Evolutionary conservation across 805 yeast species (phyloP), one percentile per base, ranked within the genome.

Genomic region (Kodamaea sagamina): DNA sequence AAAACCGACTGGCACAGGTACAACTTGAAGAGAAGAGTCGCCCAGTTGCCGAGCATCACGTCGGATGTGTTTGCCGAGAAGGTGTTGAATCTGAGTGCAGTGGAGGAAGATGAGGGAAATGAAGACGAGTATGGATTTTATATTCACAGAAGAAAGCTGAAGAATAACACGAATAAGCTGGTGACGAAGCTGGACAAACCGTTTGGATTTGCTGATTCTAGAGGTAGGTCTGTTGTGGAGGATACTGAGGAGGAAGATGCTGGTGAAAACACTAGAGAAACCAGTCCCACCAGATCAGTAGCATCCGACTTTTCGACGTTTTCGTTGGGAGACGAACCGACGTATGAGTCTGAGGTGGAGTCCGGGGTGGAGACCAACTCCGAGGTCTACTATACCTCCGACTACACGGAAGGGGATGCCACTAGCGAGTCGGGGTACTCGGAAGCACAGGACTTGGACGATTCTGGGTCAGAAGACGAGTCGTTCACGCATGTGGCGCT

Each of bases 1-100:
- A 89, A 87, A 61, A 83, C 96, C 2, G 99, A 93, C 44, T 93
- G 99, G 99, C 99, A 93, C 61, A 77, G 99, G 49, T 93, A 93
- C 65, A 93, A 93, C 58, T 75, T 93, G 58, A 93, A 93, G 61
- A 81, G 99, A 67, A 78, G 96, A 55, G 96, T 93, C 24, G 96
- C 97, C 1, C 68, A 66, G 47, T 59, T 73, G 50, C 76, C 78
- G 2, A 58, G 72, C 12, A 68, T 73, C 19, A 62, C 66, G 41
- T 74, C 74, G 37, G 72, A 63, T n/a, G 54, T 63, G n/a, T 71
- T 71, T 63, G 86, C 86, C 15, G 86, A 83, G 51, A 85, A 88
- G 59, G 84, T 85, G 25, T 57, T 70, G 39, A 52, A 49, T 29
- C 48, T 47, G 31, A 40, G 37, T 11, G 16, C 32, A 6, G 47